Evolutionary conservation across 495 filamentous ascomycete genomes (phyloP), one percentile per base, ranked within the genome.

Genomic region (Trichoderma reesei): DNA sequence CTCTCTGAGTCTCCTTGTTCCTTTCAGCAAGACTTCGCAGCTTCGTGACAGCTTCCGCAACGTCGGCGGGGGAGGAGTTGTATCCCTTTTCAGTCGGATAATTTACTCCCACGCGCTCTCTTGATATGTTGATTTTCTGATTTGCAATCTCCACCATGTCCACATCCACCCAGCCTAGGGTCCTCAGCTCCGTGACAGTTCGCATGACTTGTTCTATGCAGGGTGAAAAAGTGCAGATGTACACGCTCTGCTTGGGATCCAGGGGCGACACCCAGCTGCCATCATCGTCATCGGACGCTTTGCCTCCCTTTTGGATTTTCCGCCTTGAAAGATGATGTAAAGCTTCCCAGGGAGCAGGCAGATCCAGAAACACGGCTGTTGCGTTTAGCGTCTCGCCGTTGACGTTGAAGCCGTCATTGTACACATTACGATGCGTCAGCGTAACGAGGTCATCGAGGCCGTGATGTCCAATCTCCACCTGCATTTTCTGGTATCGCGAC

Each of bases 161-260:
- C 68, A 98, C 92, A 51, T 90, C 85, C n/a, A 92, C 79, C 95
- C 94, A 98, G 64, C 88, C 89, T 3, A 89, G 76, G 37, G 86
- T 79, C 46, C 92, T 88, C 70, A 98, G 82, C 1, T 82, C 79
- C 48, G 88, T 85, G 61, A 96, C 85, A 0, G 95, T 97, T 42
- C 84, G 82, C 38, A 88, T 88, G 9, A 92, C 92, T 74, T 98
- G 94, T 75, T 98, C 94, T 69, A 98, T 92, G 73, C 94, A 98
- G 0, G 94, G 94, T 8, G 88, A 92, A 78, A 98, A 98, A 3
- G 92, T 93, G 75, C 94, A 98, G 65, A 98, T 77, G 65, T 91
- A 81, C 20, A 85, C 83, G 2, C 90, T 76, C 36, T 81, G 75
- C 5, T 78, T 78, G 0, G 89, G 85, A 66, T 91, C 85, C 4